Base-by-base conservation (phyloP, 306 rosid genomes). In the Betula pendula region DNA sequence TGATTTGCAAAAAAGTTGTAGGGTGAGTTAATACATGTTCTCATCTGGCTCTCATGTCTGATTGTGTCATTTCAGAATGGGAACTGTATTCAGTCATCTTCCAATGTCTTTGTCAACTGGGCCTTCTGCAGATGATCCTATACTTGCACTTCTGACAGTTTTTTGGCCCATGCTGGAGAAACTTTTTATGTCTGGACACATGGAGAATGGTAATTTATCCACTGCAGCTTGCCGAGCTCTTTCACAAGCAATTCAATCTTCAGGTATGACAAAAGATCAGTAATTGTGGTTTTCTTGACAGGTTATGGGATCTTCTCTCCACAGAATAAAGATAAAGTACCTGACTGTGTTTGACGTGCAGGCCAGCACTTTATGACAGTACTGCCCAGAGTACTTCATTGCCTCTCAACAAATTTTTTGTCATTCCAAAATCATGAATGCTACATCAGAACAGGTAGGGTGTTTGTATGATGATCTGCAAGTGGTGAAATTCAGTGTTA, bases 161-260 rank as follows among this genome's bases (percentile, higher is more conserved):
- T 94, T 94, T 85, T 92, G 97, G 98, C 98, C 96, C 80, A 89
- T 88, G 81, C 82, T 94, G 80, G 96, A 94, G 88, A 90, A 90
- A 86, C 85, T 90, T 45, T 85, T 94, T 78, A 79, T 89, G 73
- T 92, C 97, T 65, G 90, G 89, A 75, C 95, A 94, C 83, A 90
- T 94, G 97, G 98, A 94, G 85, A 90, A 80, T 75, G 93, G 96
- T 74, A 94, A 79, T 79, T 80, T 94, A 80, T 89, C 98, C 6
- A 72, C 83, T 31, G 96, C 98, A 82, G 97, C 97, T 78, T 94
- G 98, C 84, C 96, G 96, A 51, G 92, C 97, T 48, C 98, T 94
- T 86, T 88, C 98, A 3, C 84, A 83, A 76, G 97, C 97, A 74
- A 87, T 94, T 83, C 98, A 90, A 74, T 90, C 98, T 80, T 87